Evolutionary conservation across 805 yeast species (phyloP), one percentile per base, ranked within the genome.

Genomic region (Jamesozyma hellenica): DNA sequence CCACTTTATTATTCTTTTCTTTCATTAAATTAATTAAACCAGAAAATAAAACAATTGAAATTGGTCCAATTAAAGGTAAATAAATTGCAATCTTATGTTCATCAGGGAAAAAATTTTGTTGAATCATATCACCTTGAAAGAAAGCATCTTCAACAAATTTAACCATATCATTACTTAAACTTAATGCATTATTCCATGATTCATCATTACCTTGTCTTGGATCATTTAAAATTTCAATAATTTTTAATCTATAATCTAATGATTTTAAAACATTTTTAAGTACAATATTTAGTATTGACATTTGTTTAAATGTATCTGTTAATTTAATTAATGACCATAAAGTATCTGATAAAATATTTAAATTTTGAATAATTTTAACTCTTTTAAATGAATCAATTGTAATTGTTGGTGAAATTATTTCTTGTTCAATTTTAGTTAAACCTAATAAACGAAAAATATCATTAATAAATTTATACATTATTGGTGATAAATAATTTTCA

Each of bases 1-100:
- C 32, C 15, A 21, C 21, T 11, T 31, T 19, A 13, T 27, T 11
- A 16, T 40, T 23, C 17, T 41, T 44, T 35, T 73, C 79, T 34
- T 63, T 63, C 14, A 70, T 12, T 3, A 69, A 47, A 43, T 77
- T 73, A 4, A 77, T 17, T 1, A 72, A 39, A 0, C 80, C 82
- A 41, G 79, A 56, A 1, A 67, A 16, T 11, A 74, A 55, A 17
- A 92, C 87, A 19, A 90, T 73, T 2, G 73, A 63, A 28, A 87
- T 65, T 1, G 98, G 98, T 0, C 97, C 97, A 28, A 88, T 58
- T 34, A 90, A 64, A 0, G 98, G 98, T 54, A 86, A 66, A 49
- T 87, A 92, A 1, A 92, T 95, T 0, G 98, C 97, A 53, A 92
- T 69, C 58, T 85, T 88, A 56, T 90, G 98, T 58, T 90, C 96